phyloP scores from a whole-genome alignment of 2,329 filamentous ascomycete species.

The Trichoderma simmonsii region DNA sequence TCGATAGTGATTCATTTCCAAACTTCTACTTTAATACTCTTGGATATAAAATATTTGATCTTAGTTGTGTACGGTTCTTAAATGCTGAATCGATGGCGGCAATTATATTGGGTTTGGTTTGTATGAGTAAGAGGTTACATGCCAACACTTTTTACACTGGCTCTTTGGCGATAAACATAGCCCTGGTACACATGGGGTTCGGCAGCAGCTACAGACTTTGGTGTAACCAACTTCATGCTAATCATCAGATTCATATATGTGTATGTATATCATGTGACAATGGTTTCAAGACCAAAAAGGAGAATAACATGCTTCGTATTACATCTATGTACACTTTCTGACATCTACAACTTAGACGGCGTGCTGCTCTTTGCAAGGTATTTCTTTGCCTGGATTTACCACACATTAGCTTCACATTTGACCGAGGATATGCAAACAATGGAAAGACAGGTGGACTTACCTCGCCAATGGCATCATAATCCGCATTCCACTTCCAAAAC shows the following conservation, averaged over 20 bases:
- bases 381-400: neutral
- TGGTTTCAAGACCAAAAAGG: neutral
- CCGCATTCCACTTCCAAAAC: slow-evolving; percentile 18
- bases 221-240: neutral
- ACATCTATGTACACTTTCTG: neutral
- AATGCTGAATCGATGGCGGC: neutral
- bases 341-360: neutral
- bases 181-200: neutral
- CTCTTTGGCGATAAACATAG: neutral
- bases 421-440: neutral
- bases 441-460: neutral
- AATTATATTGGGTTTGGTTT: neutral
- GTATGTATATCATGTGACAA: neutral
- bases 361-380: neutral
- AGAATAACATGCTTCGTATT: neutral
- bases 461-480: slow-evolving; percentile 25
- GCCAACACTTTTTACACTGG: neutral
- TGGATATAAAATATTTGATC: neutral
- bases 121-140: neutral
- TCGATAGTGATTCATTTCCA: neutral
- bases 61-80: neutral
- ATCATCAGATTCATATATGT: neutral
- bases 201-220: neutral
- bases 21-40: neutral
- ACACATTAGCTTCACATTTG: neutral